These are phyloP conservation scores for Akanthomyces muscarius DNA, from an alignment of 2,329 filamentous ascomycete genomes.

Conservation along the genomic window DNA sequence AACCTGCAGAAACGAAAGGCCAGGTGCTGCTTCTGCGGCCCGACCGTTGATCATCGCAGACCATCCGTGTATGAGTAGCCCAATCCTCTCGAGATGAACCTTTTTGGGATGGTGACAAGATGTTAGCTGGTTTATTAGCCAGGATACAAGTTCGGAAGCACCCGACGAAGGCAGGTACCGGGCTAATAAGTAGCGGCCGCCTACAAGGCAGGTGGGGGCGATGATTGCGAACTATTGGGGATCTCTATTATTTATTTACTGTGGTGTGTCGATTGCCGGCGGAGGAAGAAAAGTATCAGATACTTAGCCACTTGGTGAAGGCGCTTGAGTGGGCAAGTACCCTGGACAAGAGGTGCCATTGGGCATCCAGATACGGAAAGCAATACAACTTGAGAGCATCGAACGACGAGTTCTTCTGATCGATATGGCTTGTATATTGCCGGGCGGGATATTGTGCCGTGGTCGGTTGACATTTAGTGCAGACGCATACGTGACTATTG, in stretches of 20 bases:
- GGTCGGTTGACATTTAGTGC: not conserved
- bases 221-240: not conserved
- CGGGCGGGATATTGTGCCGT: not conserved
- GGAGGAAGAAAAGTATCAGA: not conserved
- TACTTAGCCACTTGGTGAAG: not conserved
- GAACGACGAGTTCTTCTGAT: not conserved
- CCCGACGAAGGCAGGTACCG: not conserved
- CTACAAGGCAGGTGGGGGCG: not conserved
- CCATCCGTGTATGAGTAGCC: not conserved
- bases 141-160: constrained; percentile 5
- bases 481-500: not conserved
- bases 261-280: not conserved
- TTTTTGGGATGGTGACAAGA: not conserved
- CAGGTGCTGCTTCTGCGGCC: not conserved
- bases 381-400: not conserved
- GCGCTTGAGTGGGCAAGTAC: not conserved
- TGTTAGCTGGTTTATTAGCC: not conserved
- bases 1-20: not conserved
- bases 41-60: no score
- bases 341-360: not conserved
- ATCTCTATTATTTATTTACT: not conserved
- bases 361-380: not conserved
- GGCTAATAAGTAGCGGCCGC: constrained; percentile 6
- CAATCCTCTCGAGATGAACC: not conserved
- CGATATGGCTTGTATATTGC: not conserved